These are phyloP conservation scores for Boechera retrofracta DNA, from an alignment of 345 rosid genomes.

Conservation along the genomic window DNA sequence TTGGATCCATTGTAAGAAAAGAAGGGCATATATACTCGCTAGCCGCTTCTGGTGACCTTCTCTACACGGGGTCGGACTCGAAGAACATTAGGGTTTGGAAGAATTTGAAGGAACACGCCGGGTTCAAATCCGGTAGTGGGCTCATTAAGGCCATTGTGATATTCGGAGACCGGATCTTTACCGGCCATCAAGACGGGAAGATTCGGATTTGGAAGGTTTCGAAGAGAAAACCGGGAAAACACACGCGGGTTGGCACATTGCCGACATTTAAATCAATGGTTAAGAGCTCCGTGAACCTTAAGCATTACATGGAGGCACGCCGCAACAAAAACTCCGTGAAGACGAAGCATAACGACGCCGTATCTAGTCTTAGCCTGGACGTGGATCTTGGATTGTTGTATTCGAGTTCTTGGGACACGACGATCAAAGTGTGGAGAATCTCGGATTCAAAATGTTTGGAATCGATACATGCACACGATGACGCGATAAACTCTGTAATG, in stretches of 20 bases:
- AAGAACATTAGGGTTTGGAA: slow-evolving; percentile 80
- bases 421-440: slow-evolving; percentile 67
- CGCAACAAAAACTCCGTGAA: slow-evolving; percentile 54
- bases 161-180: slow-evolving; percentile 53
- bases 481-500: slow-evolving; percentile 65
- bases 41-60: slow-evolving; percentile 62
- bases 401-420: slow-evolving; percentile 74
- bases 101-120: slow-evolving; percentile 58
- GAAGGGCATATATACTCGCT: slow-evolving; percentile 76
- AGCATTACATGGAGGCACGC: slow-evolving; percentile 58
- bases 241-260: slow-evolving; percentile 58
- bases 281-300: slow-evolving; percentile 63
- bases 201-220: slow-evolving; percentile 70
- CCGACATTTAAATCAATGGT: slow-evolving; percentile 59
- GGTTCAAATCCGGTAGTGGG: slow-evolving; percentile 70
- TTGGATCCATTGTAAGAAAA: slow-evolving; percentile 65
- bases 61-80: slow-evolving; percentile 76
- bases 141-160: slow-evolving; percentile 59
- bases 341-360: slow-evolving; percentile 67
- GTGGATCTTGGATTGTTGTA: slow-evolving; percentile 59
- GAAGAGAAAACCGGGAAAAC: slow-evolving; percentile 44
- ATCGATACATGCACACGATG: slow-evolving; percentile 69
- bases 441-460: slow-evolving; percentile 63
- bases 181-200: slow-evolving; percentile 76
- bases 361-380: slow-evolving; percentile 62